Base-by-base conservation (phyloP, 2,329 filamentous ascomycete species). In the Hypoxylon sp. region DNA sequence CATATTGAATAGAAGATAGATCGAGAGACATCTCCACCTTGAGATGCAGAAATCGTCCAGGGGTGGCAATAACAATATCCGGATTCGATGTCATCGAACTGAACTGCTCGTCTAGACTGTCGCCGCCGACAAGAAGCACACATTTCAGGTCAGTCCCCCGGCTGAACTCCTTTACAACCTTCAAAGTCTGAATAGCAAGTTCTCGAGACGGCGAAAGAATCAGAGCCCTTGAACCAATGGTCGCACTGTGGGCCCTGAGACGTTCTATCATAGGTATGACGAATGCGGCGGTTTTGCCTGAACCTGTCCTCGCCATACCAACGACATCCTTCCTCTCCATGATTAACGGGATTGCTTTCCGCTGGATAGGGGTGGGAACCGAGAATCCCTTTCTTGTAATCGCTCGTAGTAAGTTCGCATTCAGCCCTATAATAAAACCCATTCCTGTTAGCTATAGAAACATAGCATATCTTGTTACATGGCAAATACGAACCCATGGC, bases 261-360 rank as follows among this genome's bases (percentile, higher is more conserved):
- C 91, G 92, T 83, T 99, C 94, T 68, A 99, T 94, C 95, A 99
- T 97, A 48, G 96, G 96, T 72, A 99, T 97, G 27, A 98, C 94
- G 80, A 99, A 99, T 22, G 96, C 96, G 0, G 95, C 96, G 0
- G 97, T 99, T 85, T 99, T 99, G 83, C 96, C 96, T 20, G 95
- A 98, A 79, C 96, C 96, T n/a, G 97, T 99, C 73, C 97, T 88
- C 6, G 96, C 96, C 96, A 99, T 99, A 73, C 95, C 97, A 25
- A 99, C 95, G n/a, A 98, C 93, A 86, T 99, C 96, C 81, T 94
- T 93, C 60, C 92, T 89, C 69, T 97, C 92, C 74, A 98, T 85
- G 61, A 99, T 90, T 61, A 98, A 85, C 3, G 96, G 97, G 53
- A 99, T 97, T 1, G 96, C 93, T 82, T 98, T 98, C 74, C 96